Conservation (phyloP, 805 yeast species). For the Wickerhamomyces kurtzmanii region DNA sequence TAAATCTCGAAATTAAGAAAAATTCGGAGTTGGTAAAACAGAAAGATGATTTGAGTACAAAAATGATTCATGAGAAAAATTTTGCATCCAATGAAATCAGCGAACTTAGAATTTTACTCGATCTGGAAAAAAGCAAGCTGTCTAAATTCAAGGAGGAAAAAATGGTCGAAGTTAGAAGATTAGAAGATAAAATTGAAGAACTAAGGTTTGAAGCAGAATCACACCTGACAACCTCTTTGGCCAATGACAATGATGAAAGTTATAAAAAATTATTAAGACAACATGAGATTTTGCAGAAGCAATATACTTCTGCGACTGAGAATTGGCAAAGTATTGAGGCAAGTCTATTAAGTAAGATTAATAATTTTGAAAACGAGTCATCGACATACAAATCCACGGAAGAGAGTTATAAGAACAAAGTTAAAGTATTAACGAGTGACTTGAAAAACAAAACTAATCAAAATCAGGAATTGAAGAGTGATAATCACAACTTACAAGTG, state of each 20-base stretch:
- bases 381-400: conserved; percentile 24
- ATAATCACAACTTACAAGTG: conserved; percentile 13
- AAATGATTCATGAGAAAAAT: conserved; percentile 13
- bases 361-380: conserved; percentile 33
- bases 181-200: conserved; percentile 65
- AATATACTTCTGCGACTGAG: conserved; percentile 66
- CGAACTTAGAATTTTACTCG: conserved; percentile 19
- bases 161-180: conserved; percentile 36
- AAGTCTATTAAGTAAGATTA: conserved; percentile 38
- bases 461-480: conserved; percentile 17
- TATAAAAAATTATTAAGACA: conserved; percentile 32
- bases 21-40: conserved; percentile 15
- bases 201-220: conserved; percentile 55
- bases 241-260: conserved; percentile 24
- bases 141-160: conserved; percentile 11
- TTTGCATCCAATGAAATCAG: conserved; percentile 16
- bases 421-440: conserved; percentile 21
- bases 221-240: conserved; percentile 17
- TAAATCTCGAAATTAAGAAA: conserved; percentile 11
- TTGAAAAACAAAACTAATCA: conserved; percentile 20
- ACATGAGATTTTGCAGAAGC: conserved; percentile 52
- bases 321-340: conserved; percentile 81
- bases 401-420: conserved; percentile 5
- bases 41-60: conserved; percentile 14
- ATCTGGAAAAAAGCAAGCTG: conserved; percentile 24